Evolutionary conservation across 441 rosid species (phyloP), one percentile per base, ranked within the genome.

Genomic region (Pelargonium cotyledonis): DNA sequence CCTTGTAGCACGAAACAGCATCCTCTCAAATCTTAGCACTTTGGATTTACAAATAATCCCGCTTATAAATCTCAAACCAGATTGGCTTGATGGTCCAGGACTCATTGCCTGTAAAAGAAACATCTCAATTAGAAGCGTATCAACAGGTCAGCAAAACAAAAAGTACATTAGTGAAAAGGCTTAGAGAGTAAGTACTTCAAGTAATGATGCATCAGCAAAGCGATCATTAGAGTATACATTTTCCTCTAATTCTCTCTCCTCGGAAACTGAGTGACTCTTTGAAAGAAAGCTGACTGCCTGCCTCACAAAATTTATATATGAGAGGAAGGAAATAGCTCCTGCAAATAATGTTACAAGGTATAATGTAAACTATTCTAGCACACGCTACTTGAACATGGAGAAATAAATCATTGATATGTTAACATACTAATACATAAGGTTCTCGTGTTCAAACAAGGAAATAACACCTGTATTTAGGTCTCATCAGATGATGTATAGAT

Each of bases 1-100:
- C 85, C 99, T 85, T 68, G 99, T 95, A 67, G 97, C 97, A 80
- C 96, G 97, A 75, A 92, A 92, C 71, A 95, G 78, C 75, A 95
- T 90, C 84, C 97, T 89, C 86, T 95, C 97, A 73, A 89, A 95
- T 83, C 92, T 86, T 70, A 86, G 82, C 76, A 75, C 82, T 82
- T 95, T 90, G 63, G 85, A 83, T 76, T 82, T 86, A 79, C 94
- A 87, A 72, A 92, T 82, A 63, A 95, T 95, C 67, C 99, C 98
- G 68, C 96, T 83, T 73, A 95, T 84, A 81, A 86, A 95, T 80
- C 95, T 87, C 79, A 95, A 79, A 72, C 98, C 92, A 70, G 99
- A 85, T 74, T 84, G 96, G 73, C 79, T 84, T 47, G 89, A 81
- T 70, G 85, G 80, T 67, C 70, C 85, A 66, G 87, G 79, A 68